Evolutionary conservation across 305 asterid species (phyloP), one percentile per base, ranked within the genome.

Genomic region (Solanum hybrid): DNA sequence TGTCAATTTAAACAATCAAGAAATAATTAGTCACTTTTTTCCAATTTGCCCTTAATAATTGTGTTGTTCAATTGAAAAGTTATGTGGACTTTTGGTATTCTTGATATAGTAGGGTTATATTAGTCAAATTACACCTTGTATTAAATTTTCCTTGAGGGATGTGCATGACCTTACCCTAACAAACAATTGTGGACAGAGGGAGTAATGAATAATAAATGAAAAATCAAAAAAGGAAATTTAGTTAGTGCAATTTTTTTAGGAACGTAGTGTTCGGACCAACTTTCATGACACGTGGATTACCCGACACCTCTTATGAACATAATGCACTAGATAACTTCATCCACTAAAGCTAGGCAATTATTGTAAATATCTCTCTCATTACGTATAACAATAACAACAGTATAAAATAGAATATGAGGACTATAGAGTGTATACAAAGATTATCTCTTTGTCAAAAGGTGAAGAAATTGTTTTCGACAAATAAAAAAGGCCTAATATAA

Each of bases 261-360:
- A 20, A 7, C 2, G 11, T 61, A 0, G 1, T 61, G 11, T 61
- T 0, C 1, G 0, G 5, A 20, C 12, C 12, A 61, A 3, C 5
- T 61, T 61, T 61, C 11, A 20, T 20, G 26, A 0, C 26, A 61
- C 26, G 0, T 61, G 71, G 10, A 61, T 61, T 20, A 8, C 0
- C 12, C 0, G 0, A 61, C 11, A 61, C 5, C 71, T 61, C 11
- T 20, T 0, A 61, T 3, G 5, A 20, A 0, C 26, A 61, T 8
- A 2, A 20, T 20, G 0, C 0, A 61, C 2, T 0, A 61, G 2
- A 0, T 61, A 61, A 61, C 12, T 61, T 20, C 11, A 26, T 61
- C 5, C 5, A 61, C 5, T 0, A 20, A 61, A 0, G 5, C 0
- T 3, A 20, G 12, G 0, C 26, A 61, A 64, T 64, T 64, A 64